phyloP scores from a whole-genome alignment of 2,329 filamentous ascomycete species.

The Mollisiaceae sp. region DNA sequence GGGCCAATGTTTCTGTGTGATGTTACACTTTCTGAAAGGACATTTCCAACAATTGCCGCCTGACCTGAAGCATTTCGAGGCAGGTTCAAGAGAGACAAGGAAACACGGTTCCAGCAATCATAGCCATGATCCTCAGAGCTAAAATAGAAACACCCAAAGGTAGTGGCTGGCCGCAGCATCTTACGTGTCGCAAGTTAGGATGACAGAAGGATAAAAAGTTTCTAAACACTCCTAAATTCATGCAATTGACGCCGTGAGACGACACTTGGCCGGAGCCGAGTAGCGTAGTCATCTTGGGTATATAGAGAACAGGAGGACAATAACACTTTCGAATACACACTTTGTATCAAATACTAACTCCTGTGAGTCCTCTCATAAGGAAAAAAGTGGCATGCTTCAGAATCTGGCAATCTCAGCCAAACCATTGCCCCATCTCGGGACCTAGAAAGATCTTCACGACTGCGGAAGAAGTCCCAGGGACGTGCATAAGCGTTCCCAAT shows the following conservation, averaged over 20 bases:
- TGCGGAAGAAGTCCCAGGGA: conserved; percentile 9
- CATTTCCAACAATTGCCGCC: neutral
- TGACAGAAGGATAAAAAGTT: conserved; percentile 26
- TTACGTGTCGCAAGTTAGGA: conserved; percentile 31
- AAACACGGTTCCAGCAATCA: neutral
- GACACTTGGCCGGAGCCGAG: conserved; percentile 6
- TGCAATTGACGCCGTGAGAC: conserved; percentile 23
- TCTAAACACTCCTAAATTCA: conserved; percentile 32
- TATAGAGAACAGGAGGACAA: conserved; percentile 11
- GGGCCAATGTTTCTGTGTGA: neutral
- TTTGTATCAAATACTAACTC: conserved; percentile 23
- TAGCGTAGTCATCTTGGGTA: conserved; percentile 18
- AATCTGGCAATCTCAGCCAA: conserved; percentile 6
- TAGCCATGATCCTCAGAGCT: neutral
- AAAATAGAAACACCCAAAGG: neutral
- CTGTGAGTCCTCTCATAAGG: conserved; percentile 6
- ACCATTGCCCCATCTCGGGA: conserved; percentile 6
- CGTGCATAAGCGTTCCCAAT: conserved; percentile 19
- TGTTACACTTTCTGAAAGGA: neutral
- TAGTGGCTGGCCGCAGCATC: conserved; percentile 7
- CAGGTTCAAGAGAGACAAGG: neutral
- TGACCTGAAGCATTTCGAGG: neutral
- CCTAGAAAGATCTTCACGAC: conserved; percentile 23
- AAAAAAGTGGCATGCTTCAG: conserved; percentile 11
- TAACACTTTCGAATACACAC: conserved; percentile 14